A percentile compares a stretch with the other conserved stretches of the same genome.
Evolutionary conservation across 768 basidiomycete genomes (phyloP).

Genomic region (Imleria badia): DNA sequence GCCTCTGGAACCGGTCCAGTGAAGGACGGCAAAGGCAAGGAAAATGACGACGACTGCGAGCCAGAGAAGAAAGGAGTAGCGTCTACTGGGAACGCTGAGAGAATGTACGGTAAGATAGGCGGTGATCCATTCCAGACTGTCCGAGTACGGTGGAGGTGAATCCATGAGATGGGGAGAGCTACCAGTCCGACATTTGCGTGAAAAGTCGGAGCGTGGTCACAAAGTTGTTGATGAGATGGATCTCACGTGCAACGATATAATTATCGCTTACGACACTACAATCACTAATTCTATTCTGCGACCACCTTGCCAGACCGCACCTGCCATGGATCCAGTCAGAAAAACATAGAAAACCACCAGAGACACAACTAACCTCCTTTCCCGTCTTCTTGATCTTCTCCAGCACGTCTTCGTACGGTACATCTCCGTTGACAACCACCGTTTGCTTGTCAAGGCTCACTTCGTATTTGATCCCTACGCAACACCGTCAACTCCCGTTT

Average conservation of each 20-base stretch:
- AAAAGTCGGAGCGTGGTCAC: not conserved
- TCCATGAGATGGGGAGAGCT: constrained; percentile 28
- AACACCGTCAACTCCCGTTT: not conserved
- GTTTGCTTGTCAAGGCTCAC: constrained; percentile 70
- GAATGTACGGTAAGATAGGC: constrained; percentile 59
- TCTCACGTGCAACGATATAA: not conserved
- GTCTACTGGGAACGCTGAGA: constrained; percentile 49
- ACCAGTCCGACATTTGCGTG: not conserved
- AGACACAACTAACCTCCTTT: constrained; percentile 61
- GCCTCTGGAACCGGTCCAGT: constrained; percentile 41
- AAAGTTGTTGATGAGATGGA: not conserved
- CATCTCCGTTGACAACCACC: constrained; percentile 63
- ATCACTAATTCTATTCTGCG: not conserved
- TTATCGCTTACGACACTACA: not conserved
- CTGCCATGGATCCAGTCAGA: constrained; percentile 18
- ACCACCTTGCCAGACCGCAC: constrained; percentile 46
- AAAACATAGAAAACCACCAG: not conserved
- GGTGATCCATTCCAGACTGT: constrained; percentile 51
- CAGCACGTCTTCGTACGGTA: constrained; percentile 62
- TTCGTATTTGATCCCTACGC: constrained; percentile 39
- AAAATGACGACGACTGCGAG: constrained; percentile 45
- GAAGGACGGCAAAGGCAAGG: constrained; percentile 41
- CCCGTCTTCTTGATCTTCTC: constrained; percentile 89
- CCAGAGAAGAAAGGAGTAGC: constrained; percentile 62
- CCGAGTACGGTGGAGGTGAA: constrained; percentile 44